Evolutionary conservation across 306 rosid genomes (phyloP), one percentile per base, ranked within the genome.

Genomic region (Rosa rugosa): DNA sequence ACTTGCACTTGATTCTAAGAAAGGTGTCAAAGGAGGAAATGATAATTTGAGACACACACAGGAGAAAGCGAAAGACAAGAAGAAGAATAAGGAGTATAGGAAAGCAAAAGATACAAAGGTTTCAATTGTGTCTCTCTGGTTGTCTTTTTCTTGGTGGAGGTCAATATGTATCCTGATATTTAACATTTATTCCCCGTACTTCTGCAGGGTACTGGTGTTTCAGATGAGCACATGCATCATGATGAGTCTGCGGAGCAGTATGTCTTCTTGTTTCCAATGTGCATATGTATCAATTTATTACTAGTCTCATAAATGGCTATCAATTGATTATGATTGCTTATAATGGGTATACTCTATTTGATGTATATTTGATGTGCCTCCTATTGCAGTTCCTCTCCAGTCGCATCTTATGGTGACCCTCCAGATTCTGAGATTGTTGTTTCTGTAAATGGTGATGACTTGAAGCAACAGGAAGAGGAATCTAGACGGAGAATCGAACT

Each of bases 91-190:
- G 88, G 99, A 96, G 67, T 81, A 76, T 75, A 96, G 82, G 74
- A 96, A 89, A 90, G 67, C 88, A 79, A 96, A 86, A 88, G 93
- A 96, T 82, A 83, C 80, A 64, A 96, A 93, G 99, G 99, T 93
- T 76, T 80, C 45, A 53, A 56, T 77, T 71, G 5, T 75, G 80
- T 81, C 71, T 17, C 82, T 75, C 71, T 77, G 71, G 34, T 77
- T 79, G 73, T 84, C 72, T 63, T 69, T 82, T 45, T 53, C 72
- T 83, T 85, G 78, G 75, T 67, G 78, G 71, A 77, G 73, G 60
- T 50, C 73, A 60, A 31, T 57, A 36, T 67, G 8, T 12, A 75
- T 79, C 75, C 74, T 75, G 69, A 75, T 84, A 69, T 72, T 64
- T 7, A 20, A 18, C 54, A 13, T 18, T 46, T 66, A 5, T 56